Conservation (phyloP, 176 grass and related monocot genomes). For the Hordeum vulgare region MorexV3_pseudomolecules_assembly NC_058522.1:510178433-510178932, state of each 20-base stretch:
- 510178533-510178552: slow-evolving; percentile 85
- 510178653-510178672: slow-evolving; percentile 98
- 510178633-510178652: slow-evolving; percentile 87
- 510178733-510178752: background rate
- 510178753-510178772: background rate
- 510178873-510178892: no score
- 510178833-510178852: background rate
- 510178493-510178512: slow-evolving; percentile 98
- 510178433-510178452: slow-evolving; percentile 83
- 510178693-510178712: slow-evolving; percentile 86
- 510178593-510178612: slow-evolving; percentile 99
- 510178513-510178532: slow-evolving; percentile 70
- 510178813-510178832: background rate
- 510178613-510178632: slow-evolving; percentile 92
- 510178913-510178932: no score
- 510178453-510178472: slow-evolving; percentile 85
- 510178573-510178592: slow-evolving; percentile 93
- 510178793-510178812: background rate
- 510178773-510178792: background rate
- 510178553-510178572: slow-evolving; percentile 88
- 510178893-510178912: no score
- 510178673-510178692: slow-evolving; percentile 89
- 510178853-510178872: no score
- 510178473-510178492: slow-evolving; percentile 89
- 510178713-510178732: slow-evolving; percentile 57